phyloP scores from a whole-genome alignment of 176 grass and related monocot genomes.

The Oryza officinalis region DNA sequence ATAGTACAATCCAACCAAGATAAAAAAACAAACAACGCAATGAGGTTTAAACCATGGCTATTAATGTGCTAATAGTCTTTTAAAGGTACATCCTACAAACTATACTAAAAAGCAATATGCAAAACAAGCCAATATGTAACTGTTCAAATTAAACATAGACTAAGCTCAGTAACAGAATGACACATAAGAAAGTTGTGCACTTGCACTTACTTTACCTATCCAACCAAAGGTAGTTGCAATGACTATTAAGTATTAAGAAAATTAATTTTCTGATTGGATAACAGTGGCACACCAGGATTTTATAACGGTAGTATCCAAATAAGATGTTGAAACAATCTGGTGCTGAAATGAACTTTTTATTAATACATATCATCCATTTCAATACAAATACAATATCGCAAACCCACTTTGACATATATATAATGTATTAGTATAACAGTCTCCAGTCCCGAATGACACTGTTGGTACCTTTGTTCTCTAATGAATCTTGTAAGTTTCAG shows the following conservation, averaged over 20 bases:
- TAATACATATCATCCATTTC: conserved; percentile 8
- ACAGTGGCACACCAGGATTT: background rate
- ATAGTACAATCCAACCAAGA: conserved; percentile 17
- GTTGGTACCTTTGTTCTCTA: background rate
- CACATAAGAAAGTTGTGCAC: background rate
- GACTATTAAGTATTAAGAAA: background rate
- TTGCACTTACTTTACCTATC: background rate
- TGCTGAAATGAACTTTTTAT: background rate
- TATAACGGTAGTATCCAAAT: background rate
- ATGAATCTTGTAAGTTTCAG: background rate
- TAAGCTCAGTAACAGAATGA: background rate
- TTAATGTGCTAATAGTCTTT: background rate
- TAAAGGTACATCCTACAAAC: background rate
- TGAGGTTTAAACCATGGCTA: background rate
- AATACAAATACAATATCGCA: background rate
- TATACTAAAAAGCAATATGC: background rate
- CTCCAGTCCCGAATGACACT: background rate
- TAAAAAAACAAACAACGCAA: background rate
- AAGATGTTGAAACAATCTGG: background rate
- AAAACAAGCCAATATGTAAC: conserved; percentile 7
- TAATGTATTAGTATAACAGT: background rate
- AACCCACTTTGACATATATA: background rate
- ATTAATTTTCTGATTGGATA: background rate
- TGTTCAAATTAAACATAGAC: background rate
- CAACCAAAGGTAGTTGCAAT: background rate